Base-by-base conservation (phyloP, 1,284 basidiomycete genomes). In the Papiliotrema fonsecae region DNA sequence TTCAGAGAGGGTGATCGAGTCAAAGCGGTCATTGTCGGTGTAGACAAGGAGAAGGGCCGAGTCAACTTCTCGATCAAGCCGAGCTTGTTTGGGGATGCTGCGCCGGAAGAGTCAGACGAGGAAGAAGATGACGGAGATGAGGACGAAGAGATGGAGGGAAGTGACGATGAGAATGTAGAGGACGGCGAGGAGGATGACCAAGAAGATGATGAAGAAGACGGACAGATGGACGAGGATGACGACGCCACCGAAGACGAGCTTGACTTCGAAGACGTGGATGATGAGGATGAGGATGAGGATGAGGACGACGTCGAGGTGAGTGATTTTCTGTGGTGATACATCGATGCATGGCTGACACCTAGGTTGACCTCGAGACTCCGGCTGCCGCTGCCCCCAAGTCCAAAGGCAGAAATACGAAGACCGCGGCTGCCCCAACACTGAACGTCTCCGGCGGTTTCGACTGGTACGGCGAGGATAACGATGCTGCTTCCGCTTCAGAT, bases 21-120 rank as follows among this genome's bases (percentile, higher is more conserved):
- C 51, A 87, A 86, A 69, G 88, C 88, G 1, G 73, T 86, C 39
- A 80, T 98, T 40, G 71, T 87, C 41, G 79, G 80, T 10, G 77
- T 94, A 41, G 85, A 93, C 62, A 59, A 61, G 4, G 81, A 82
- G 56, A 91, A 88, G 72, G 82, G 80, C 42, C 85, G 86, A 45
- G 83, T 97, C 57, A 87, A 87, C 39, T 81, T 98, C 38, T 86
- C 89, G 46, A 77, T 97, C 54, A 97, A 96, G 73, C 88, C 88
- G 30, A 93, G 87, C 41, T 85, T 86, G 72, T 94, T 97, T 69
- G 73, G 70, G 10, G 70, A 71, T 1, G 67, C 65, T 61, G 7
- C 45, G 21, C 59, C 61, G 2, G 61, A 84, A 78, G 75, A 86
- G 79, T 73, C 63, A 6, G 62, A 60, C 22, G 60, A 57, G 1